A percentile compares a stretch with the other conserved stretches of the same genome.
Evolutionary conservation across 495 filamentous ascomycete species (phyloP).

Genomic region (Penicillium dipodomyicola): DNA sequence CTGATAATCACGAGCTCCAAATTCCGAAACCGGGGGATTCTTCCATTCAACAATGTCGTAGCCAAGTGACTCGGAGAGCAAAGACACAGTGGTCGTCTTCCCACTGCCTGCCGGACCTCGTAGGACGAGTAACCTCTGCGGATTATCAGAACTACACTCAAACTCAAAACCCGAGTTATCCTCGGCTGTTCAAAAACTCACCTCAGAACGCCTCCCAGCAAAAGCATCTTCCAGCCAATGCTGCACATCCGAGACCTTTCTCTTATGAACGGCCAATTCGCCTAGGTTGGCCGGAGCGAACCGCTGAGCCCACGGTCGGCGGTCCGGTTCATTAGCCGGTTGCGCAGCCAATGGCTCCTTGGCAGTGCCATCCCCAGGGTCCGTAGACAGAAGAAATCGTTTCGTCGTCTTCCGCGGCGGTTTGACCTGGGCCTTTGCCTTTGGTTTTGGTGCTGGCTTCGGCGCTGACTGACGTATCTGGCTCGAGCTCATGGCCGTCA

Average conservation of each 20-base stretch:
- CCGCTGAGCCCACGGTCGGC: conserved; percentile 78
- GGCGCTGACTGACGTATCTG: conserved; percentile 13
- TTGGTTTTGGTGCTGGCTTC: conserved; percentile 7
- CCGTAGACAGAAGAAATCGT: conserved; percentile 28
- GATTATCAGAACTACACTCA: not conserved
- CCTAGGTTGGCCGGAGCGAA: conserved; percentile 71
- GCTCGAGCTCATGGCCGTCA: conserved; percentile 7
- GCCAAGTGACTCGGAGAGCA: conserved; percentile 68
- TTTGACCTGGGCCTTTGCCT: conserved; percentile 4
- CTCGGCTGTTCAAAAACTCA: conserved; percentile 3
- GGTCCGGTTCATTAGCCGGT: conserved; percentile 13
- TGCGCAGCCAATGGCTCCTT: conserved; percentile 1
- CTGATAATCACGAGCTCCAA: conserved; percentile 54
- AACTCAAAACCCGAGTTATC: not conserved
- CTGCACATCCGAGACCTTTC: conserved; percentile 83
- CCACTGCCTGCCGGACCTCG: conserved; percentile 91
- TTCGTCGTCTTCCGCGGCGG: conserved; percentile 17
- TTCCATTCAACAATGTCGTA: conserved; percentile 86
- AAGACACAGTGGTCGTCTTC: conserved; percentile 81
- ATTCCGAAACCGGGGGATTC: conserved; percentile 66
- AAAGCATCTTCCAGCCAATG: conserved; percentile 77
- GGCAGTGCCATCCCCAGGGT: not conserved
- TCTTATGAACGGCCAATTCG: conserved; percentile 89
- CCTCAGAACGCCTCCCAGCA: conserved; percentile 46
- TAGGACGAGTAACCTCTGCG: conserved; percentile 71